phyloP scores from a whole-genome alignment of 2,329 filamentous ascomycete genomes.

The Pyrenochaeta sp. region DNA sequence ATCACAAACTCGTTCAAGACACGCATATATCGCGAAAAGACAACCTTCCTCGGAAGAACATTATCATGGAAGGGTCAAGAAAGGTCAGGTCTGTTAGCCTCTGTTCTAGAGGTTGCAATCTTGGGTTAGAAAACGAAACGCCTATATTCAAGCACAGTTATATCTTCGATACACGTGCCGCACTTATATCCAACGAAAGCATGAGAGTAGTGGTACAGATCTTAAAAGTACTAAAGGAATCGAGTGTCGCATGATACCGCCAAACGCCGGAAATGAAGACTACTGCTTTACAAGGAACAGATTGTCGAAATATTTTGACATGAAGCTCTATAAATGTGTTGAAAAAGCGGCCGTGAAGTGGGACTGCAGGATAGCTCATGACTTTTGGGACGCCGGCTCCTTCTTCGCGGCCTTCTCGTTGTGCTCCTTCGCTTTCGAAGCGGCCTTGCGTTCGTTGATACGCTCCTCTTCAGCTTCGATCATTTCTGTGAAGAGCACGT shows the following conservation, averaged over 20 bases:
- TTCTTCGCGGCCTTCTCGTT: conserved; percentile 33
- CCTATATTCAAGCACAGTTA: neutral
- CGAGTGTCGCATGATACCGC: conserved; percentile 7
- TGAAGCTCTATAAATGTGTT: neutral
- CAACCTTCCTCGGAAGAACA: too few relatives aligned
- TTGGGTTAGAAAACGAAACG: neutral
- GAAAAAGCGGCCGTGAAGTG: conserved; percentile 10
- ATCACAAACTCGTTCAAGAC: neutral
- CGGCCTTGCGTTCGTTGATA: conserved; percentile 59
- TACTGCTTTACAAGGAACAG: neutral
- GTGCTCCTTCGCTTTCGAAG: conserved; percentile 23
- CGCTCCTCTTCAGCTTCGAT: conserved; percentile 78
- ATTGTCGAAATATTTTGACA: neutral
- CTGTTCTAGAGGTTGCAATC: neutral
- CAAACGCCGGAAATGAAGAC: conserved; percentile 29
- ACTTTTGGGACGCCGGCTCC: conserved; percentile 6
- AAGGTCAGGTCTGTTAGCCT: too few relatives aligned
- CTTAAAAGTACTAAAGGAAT: conserved; percentile 10
- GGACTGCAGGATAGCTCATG: neutral
- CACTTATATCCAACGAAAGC: conserved; percentile 8
- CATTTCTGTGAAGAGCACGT: conserved; percentile 69
- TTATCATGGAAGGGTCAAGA: too few relatives aligned
- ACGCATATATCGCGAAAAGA: too few relatives aligned
- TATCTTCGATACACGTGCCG: conserved; percentile 9
- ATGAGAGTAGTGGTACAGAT: conserved; percentile 24